These are phyloP conservation scores for Calonectria multiphialidica DNA, from an alignment of 2,329 filamentous ascomycete species.

Conservation along the genomic window DNA sequence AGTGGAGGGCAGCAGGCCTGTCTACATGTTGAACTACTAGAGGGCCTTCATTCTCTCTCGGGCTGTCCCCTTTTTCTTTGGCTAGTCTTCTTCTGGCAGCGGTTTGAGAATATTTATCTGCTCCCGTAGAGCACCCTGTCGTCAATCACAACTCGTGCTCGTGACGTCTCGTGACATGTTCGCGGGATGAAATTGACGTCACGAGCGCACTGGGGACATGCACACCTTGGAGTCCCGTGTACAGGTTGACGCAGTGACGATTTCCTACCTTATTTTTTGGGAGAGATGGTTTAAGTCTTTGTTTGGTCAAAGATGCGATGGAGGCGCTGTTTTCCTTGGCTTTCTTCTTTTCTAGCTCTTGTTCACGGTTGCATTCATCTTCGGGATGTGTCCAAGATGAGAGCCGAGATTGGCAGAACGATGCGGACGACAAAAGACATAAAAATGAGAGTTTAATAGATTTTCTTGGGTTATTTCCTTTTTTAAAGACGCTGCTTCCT, in stretches of 20 bases:
- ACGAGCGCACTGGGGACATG: not conserved
- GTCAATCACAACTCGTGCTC: not conserved
- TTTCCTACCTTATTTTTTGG: not conserved
- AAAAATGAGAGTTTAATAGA: conserved; percentile 42
- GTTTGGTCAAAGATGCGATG: conserved; percentile 20
- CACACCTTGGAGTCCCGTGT: not conserved
- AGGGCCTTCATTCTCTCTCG: not conserved
- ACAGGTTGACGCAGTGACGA: not conserved
- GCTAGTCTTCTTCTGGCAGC: conserved; percentile 11
- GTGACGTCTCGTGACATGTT: not conserved
- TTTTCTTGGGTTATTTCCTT: conserved; percentile 33
- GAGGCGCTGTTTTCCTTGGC: conserved; percentile 10
- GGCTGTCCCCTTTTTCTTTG: conserved; percentile 6
- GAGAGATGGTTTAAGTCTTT: conserved; percentile 1
- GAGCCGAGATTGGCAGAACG: conserved; percentile 30
- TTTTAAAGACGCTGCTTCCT: conserved; percentile 1
- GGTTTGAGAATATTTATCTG: conserved; percentile 12
- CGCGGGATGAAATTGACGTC: not conserved
- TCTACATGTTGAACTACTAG: conserved; percentile 12
- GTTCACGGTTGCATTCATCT: conserved; percentile 11
- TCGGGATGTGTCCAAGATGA: conserved; percentile 9
- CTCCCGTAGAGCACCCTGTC: conserved; percentile 17
- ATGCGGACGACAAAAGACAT: conserved; percentile 35
- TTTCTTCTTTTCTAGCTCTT: conserved; percentile 19
- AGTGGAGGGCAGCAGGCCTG: not conserved